phyloP scores from a whole-genome alignment of 2,329 filamentous ascomycete genomes.

The Cercospora nicotianae region DNA sequence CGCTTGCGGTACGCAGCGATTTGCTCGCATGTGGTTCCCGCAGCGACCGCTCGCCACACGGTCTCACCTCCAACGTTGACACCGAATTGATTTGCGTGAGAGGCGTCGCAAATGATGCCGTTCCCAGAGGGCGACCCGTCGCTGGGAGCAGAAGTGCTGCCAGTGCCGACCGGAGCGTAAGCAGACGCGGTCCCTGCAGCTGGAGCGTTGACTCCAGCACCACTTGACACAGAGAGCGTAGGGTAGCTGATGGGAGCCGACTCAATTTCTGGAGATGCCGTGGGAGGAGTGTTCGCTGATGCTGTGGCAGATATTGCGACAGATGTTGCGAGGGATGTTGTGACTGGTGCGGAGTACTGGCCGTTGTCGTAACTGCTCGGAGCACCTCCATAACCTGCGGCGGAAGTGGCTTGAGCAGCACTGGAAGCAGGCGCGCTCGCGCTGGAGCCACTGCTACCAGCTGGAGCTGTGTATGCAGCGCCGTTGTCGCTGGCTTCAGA shows the following conservation, averaged over 20 bases:
- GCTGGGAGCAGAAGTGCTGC: slow-evolving; percentile 1
- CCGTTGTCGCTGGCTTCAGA: slow-evolving; percentile 1
- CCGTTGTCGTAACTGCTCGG: background rate
- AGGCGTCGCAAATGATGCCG: slow-evolving; percentile 11
- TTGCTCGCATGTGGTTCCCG: slow-evolving; percentile 42
- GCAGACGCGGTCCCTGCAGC: slow-evolving; percentile 14
- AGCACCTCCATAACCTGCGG: slow-evolving; percentile 13
- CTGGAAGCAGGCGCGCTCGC: slow-evolving; percentile 10
- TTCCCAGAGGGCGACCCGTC: background rate
- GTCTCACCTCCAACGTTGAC: slow-evolving; percentile 47
- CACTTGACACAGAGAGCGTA: slow-evolving; percentile 12
- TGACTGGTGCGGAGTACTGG: slow-evolving; percentile 6
- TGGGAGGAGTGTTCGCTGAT: background rate
- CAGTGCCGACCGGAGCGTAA: slow-evolving; percentile 16
- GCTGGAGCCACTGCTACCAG: slow-evolving; percentile 4
- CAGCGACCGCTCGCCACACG: slow-evolving; percentile 45
- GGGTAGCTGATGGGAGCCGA: slow-evolving; percentile 3
- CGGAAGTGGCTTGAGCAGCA: slow-evolving; percentile 19
- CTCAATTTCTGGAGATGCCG: background rate
- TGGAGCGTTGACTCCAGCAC: slow-evolving; percentile 17
- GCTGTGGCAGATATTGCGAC: slow-evolving; percentile 8
- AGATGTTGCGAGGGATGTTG: slow-evolving; percentile 9
- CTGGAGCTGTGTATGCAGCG: slow-evolving; percentile 6
- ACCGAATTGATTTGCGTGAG: slow-evolving; percentile 41
- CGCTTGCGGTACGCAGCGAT: slow-evolving; percentile 43